A percentile compares a stretch with the other conserved stretches of the same genome.
Conservation (phyloP, 1,284 basidiomycete genomes). For the Pterulicium gracile region DNA sequence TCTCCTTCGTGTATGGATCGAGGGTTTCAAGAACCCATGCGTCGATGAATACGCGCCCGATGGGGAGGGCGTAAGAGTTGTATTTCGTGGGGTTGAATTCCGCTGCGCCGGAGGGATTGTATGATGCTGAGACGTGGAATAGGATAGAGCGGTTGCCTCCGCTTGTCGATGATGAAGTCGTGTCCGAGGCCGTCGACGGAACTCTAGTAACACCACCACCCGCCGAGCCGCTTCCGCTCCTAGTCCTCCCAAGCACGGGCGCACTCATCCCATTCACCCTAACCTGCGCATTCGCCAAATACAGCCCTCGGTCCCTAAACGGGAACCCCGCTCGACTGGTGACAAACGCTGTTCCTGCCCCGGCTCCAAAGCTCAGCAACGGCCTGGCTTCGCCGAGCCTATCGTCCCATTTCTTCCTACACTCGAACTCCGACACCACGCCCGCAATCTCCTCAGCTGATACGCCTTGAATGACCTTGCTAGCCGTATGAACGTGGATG, state of each 20-base stretch:
- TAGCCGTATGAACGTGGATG: constrained; percentile 81
- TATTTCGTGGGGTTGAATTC: constrained; percentile 58
- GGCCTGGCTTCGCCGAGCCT: constrained; percentile 59
- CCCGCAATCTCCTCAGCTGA: constrained; percentile 86
- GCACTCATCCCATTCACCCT: constrained; percentile 37
- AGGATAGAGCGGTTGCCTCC: constrained; percentile 41
- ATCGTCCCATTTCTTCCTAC: constrained; percentile 79
- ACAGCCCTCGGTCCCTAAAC: constrained; percentile 85
- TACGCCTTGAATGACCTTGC: constrained; percentile 90
- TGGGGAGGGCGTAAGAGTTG: constrained; percentile 67
- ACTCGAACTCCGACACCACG: constrained; percentile 61
- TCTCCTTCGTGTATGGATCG: constrained; percentile 93
- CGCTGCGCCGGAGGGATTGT: constrained; percentile 50
- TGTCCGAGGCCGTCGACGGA: constrained; percentile 11
- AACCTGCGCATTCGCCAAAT: constrained; percentile 70
- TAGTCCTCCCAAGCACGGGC: constrained; percentile 21
- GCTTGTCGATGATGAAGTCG: constrained; percentile 19
- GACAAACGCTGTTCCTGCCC: constrained; percentile 59
- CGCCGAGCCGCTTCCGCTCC: constrained; percentile 20
- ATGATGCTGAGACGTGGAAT: constrained; percentile 70
- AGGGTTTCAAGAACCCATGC: constrained; percentile 97
- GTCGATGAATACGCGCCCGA: constrained; percentile 81
- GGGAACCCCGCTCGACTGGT: constrained; percentile 77
- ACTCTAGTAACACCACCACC: constrained; percentile 13
- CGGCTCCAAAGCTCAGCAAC: constrained; percentile 77